Evolutionary conservation across 1,284 basidiomycete genomes (phyloP), one percentile per base, ranked within the genome.

Genomic region (Termitomyces sp.): DNA sequence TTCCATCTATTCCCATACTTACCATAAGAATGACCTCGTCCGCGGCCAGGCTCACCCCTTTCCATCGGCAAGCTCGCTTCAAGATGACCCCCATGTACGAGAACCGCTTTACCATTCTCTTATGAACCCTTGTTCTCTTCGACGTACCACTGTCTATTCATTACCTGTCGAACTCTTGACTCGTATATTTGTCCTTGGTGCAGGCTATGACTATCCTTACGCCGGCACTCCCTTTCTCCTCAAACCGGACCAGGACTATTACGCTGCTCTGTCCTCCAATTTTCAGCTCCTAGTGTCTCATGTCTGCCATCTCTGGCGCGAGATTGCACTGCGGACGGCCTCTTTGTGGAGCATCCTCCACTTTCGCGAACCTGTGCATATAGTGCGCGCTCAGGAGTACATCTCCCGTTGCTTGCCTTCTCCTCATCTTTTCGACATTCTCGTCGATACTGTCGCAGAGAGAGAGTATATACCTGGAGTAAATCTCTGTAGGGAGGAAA

Each of bases 91-190:
- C 28, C 43, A 44, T 54, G 44, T 46, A 45, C 49, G 13, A 55
- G 53, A 58, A 48, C 44, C 36, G 24, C 48, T 30, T 39, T 31
- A 26, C 50, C 24, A 51, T 57, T 46, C 52, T 36, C 40, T 41
- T 31, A 57, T 60, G 56, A 47, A 44, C 43, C 21, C 19, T 50
- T 58, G 57, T 57, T 38, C 57, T 52, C 54, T 57, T 50, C 62
- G 60, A 41, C 58, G 56, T 24, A 61, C 65, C 36, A 66, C 69
- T 61, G 73, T 81, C 39, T 66, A 77, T 61, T 60, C 68, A 12
- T 74, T 84, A 52, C 82, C 82, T 38, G 75, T 80, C 54, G 82
- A 84, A 64, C 73, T 83, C 57, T 69, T 84, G 58, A 68, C 76
- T 42, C 69, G 75, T 39, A 74, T 84, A 28, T 82, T 83, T 65